phyloP scores from a whole-genome alignment of 2,329 filamentous ascomycete genomes.

The Lasiodiplodia sp. region DNA sequence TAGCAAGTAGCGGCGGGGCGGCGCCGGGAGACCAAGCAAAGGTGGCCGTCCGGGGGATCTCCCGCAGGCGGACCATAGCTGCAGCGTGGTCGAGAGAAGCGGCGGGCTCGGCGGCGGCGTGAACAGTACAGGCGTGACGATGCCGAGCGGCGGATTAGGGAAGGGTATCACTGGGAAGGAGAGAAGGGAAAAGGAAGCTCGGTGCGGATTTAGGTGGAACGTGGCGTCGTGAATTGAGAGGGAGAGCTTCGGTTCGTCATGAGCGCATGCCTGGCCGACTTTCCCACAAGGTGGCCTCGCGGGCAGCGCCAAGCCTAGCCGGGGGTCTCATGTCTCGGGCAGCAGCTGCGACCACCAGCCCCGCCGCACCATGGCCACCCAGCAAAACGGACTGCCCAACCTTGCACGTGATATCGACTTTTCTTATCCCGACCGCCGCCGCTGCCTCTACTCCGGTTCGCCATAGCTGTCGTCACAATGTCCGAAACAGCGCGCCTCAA shows the following conservation, averaged over 20 bases:
- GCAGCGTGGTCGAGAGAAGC: constrained; percentile 33
- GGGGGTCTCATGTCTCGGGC: constrained; percentile 6
- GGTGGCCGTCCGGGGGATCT: constrained; percentile 94
- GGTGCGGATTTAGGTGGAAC: constrained; percentile 35
- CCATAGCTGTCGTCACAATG: constrained; percentile 60
- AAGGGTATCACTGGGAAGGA: constrained; percentile 33
- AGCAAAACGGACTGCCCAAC: not conserved
- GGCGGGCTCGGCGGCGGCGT: constrained; percentile 20
- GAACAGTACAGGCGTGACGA: not conserved
- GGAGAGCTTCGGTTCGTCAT: constrained; percentile 35
- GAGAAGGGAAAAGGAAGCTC: constrained; percentile 22
- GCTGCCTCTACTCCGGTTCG: not conserved
- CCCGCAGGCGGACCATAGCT: constrained; percentile 92
- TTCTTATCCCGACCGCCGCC: constrained; percentile 14
- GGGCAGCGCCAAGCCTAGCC: constrained; percentile 27
- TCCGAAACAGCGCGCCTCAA: constrained; percentile 85
- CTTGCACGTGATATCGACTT: constrained; percentile 32
- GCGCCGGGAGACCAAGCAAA: constrained; percentile 95
- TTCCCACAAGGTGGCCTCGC: constrained; percentile 30
- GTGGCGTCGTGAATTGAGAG: constrained; percentile 27
- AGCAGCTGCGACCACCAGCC: constrained; percentile 3
- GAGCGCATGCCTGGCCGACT: constrained; percentile 32
- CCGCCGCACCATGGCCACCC: constrained; percentile 14
- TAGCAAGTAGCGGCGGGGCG: constrained; percentile 82
- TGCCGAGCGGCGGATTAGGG: constrained; percentile 28